Conservation (phyloP, 768 basidiomycete genomes). For the Agrocybe pediades region DNA sequence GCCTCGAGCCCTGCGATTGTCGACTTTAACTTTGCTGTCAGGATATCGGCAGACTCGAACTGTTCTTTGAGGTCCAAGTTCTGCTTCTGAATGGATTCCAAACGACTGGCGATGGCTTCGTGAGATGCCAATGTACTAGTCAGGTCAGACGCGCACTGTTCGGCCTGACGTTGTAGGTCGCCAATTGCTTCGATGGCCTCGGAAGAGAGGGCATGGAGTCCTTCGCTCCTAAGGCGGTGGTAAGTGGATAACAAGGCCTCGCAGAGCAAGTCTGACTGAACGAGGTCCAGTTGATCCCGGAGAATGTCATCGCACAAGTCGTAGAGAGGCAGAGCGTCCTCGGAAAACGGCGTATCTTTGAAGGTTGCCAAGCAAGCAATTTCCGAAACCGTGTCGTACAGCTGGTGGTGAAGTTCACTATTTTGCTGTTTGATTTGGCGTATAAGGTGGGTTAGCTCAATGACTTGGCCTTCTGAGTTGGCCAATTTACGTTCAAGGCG, state of each 20-base stretch:
- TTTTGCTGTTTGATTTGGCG: constrained; percentile 60
- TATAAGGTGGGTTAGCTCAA: constrained; percentile 63
- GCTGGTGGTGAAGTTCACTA: constrained; percentile 35
- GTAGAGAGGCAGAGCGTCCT: constrained; percentile 12
- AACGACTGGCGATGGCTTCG: constrained; percentile 41
- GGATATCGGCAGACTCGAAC: constrained; percentile 19
- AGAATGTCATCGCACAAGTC: constrained; percentile 21
- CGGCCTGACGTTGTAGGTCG: constrained; percentile 26
- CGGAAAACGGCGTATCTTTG: background rate
- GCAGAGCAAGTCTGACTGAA: constrained; percentile 14
- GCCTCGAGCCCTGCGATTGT: constrained; percentile 22
- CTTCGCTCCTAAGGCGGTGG: constrained; percentile 36
- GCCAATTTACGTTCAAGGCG: constrained; percentile 70
- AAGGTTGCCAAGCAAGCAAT: constrained; percentile 23
- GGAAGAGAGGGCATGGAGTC: constrained; percentile 34
- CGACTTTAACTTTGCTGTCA: constrained; percentile 17
- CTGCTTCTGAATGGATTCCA: constrained; percentile 43
- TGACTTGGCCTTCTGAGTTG: constrained; percentile 67
- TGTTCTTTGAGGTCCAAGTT: constrained; percentile 31
- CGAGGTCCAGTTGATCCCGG: constrained; percentile 12
- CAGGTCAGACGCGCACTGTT: constrained; percentile 38
- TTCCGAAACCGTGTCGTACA: constrained; percentile 36
- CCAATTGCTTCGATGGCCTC: constrained; percentile 29
- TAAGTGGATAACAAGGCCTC: constrained; percentile 30
- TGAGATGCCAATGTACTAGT: constrained; percentile 40